Base-by-base conservation (phyloP, 495 filamentous ascomycete genomes). In the Annulohypoxylon stygium region DNA sequence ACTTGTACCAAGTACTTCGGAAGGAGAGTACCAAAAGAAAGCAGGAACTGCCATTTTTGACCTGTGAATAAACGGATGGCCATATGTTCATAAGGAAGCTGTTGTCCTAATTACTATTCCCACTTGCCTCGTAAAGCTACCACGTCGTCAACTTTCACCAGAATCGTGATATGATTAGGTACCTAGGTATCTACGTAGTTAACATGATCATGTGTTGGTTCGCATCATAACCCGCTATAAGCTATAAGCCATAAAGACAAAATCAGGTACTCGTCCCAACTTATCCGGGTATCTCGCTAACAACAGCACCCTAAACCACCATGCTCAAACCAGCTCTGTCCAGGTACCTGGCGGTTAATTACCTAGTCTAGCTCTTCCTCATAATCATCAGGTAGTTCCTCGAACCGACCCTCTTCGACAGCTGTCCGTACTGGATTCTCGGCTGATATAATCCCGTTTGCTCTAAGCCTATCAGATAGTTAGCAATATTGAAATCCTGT, bases 371-470 rank as follows among this genome's bases (percentile, higher is more conserved):
- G 69, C 41, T 84, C 81, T 60, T 85, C 82, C 8, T 82, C 71
- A 34, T 81, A 78, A 69, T 84, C 81, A 45, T 78, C 77, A 47
- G 79, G 80, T 67, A 93, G 54, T 72, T 98, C 93, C 79, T 97
- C 87, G 59, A 98, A 89, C 63, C 93, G 85, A 6, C 96, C 96
- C 75, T 93, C 89, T 26, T 89, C 87, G 20, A 91, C 76, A 2
- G 95, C 94, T 71, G 90, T 86, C 53, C 88, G 86, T 8, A 98
- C 90, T 6, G 96, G 96, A 75, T 98, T 97, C 81, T 94, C 87
- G 2, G 95, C 92, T 62, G 89, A 87, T 53, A 98, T 86, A 9
- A 98, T 84, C 14, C 96, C 96, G 51, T 91, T 97, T 71, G 89
- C 89, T 81, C 88, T 94, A 47, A 97, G 80, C 78, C 94, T 97